Evolutionary conservation across 2,329 filamentous ascomycete species (phyloP).

Genomic region (Fusarium pseudonygamai): DNA sequence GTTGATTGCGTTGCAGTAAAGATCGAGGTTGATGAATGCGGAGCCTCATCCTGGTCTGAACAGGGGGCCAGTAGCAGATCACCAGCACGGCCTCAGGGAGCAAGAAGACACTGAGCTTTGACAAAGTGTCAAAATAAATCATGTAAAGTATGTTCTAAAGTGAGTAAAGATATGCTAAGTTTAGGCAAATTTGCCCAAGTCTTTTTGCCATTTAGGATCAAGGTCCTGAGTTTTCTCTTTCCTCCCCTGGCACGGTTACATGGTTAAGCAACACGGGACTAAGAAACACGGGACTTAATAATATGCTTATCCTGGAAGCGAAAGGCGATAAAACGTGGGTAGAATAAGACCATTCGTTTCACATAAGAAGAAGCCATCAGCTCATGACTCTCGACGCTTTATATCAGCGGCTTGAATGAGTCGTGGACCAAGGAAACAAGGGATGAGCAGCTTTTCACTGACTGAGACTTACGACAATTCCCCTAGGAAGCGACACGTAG

Average conservation of each 20-base stretch:
- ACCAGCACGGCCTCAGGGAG: not conserved
- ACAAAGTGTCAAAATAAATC: too few species aligned
- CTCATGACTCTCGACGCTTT: not conserved
- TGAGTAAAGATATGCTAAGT: too few species aligned
- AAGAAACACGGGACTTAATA: not conserved
- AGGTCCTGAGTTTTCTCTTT: too few species aligned
- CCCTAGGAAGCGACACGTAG: too few species aligned
- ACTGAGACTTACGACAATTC: too few species aligned
- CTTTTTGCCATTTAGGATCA: too few species aligned
- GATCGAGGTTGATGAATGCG: not conserved
- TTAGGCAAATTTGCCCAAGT: too few species aligned
- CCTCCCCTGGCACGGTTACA: not conserved
- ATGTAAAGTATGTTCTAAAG: too few species aligned
- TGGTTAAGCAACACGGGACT: not conserved
- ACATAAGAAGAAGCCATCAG: not conserved
- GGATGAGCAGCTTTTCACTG: too few species aligned
- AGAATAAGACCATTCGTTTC: not conserved
- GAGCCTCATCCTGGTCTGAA: not conserved
- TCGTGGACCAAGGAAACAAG: rapidly evolving
- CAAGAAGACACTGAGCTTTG: too few species aligned
- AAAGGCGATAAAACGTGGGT: not conserved
- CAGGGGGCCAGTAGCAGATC: not conserved
- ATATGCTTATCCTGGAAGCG: not conserved
- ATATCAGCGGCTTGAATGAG: not conserved
- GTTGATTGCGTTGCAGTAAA: rapidly evolving